A percentile compares a stretch with the other conserved stretches of the same genome.
These are phyloP conservation scores for Mucor piriformis DNA, from an alignment of 371 early-diverging fungal species.

Conservation along the genomic window DNA sequence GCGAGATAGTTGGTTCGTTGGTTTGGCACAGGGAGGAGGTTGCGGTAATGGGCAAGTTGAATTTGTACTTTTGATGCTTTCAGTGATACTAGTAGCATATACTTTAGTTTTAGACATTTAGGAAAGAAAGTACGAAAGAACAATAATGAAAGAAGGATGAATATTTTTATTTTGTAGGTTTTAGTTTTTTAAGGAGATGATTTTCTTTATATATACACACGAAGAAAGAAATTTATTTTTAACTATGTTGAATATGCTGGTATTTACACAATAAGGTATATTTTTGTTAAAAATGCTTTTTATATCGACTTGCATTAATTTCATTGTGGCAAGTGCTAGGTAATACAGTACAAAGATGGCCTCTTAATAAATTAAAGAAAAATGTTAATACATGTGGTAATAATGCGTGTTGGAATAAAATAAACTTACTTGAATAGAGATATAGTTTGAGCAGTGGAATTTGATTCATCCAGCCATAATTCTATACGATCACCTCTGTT, in stretches of 20 bases:
- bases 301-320: constrained; percentile 47
- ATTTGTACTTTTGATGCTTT: neutral
- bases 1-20: neutral
- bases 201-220: neutral
- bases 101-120: constrained; percentile 6
- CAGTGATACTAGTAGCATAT: neutral
- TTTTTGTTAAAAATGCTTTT: constrained; percentile 51
- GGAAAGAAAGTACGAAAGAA: neutral
- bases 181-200: neutral
- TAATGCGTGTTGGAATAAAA: neutral
- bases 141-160: constrained; percentile 3
- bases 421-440: constrained; percentile 36
- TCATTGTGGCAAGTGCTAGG: constrained; percentile 29
- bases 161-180: constrained; percentile 9
- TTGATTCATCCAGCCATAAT: constrained; percentile 50
- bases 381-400: neutral
- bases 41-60: constrained; percentile 1
- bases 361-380: constrained; percentile 15
- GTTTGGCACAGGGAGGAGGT: neutral
- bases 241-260: neutral
- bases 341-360: constrained; percentile 31
- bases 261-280: neutral
- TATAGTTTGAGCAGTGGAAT: constrained; percentile 20
- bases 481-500: constrained; percentile 62
- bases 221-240: constrained; percentile 2